Evolutionary conservation across 805 yeast genomes (phyloP).

Genomic region (Kazachstania psychrophila): DNA sequence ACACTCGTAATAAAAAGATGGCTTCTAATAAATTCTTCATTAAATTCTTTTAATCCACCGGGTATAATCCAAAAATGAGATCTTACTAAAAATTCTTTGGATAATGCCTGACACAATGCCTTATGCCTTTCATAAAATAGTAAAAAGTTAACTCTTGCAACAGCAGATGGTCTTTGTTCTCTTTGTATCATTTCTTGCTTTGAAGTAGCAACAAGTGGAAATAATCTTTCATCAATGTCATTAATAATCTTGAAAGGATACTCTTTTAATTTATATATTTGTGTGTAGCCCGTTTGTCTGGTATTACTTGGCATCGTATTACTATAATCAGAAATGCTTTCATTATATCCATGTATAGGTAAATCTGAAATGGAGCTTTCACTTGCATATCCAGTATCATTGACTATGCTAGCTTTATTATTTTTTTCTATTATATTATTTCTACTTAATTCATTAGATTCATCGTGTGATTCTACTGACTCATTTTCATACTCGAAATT

Average conservation of each 20-base stretch:
- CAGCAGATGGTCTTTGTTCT: slow-evolving; percentile 30
- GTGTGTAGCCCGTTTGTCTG: not conserved
- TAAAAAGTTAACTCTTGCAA: slow-evolving; percentile 37
- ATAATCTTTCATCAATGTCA: slow-evolving; percentile 33
- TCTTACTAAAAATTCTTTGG: slow-evolving; percentile 40
- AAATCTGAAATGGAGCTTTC: not conserved
- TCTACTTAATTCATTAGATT: not conserved
- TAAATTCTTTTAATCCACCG: slow-evolving; percentile 45
- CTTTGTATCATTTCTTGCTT: slow-evolving; percentile 23
- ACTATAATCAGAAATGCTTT: not conserved
- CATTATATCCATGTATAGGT: no score
- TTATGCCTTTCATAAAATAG: slow-evolving; percentile 38
- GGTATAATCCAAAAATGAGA: slow-evolving; percentile 57
- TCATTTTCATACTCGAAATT: not conserved
- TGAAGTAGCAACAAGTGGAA: slow-evolving; percentile 27
- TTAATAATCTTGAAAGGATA: slow-evolving; percentile 33
- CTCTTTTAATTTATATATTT: slow-evolving; percentile 22
- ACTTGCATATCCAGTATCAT: not conserved
- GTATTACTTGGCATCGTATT: not conserved
- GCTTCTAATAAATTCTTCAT: slow-evolving; percentile 36
- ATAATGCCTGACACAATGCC: slow-evolving; percentile 36
- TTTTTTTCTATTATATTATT: not conserved
- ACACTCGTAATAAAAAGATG: slow-evolving; percentile 50
- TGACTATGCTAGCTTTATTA: not conserved
- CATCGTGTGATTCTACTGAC: not conserved